Evolutionary conservation across 2,329 filamentous ascomycete species (phyloP).

Genomic region (Ustilaginoidea virens): DNA sequence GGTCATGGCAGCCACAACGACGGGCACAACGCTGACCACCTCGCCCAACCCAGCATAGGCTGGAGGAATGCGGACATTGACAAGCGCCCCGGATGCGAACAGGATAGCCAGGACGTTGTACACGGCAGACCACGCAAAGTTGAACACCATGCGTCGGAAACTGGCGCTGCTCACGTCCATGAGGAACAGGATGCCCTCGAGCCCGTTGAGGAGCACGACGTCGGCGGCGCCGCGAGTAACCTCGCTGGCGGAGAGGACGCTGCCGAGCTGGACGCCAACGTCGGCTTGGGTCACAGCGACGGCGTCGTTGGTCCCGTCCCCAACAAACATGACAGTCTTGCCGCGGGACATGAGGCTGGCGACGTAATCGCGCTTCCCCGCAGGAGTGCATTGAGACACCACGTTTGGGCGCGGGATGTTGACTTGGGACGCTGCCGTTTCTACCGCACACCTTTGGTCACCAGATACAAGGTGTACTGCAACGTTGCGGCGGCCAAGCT

Average conservation of each 20-base stretch:
- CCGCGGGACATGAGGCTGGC: constrained; percentile 16
- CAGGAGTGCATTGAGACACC: constrained; percentile 30
- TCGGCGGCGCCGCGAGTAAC: constrained; percentile 40
- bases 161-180: constrained; percentile 28
- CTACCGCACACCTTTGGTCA: constrained; percentile 33
- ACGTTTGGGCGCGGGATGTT: constrained; percentile 24
- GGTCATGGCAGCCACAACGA: constrained; percentile 25
- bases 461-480: constrained; percentile 39
- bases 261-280: constrained; percentile 43
- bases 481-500: constrained; percentile 31
- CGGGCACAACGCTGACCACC: constrained; percentile 47
- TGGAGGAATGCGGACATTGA: constrained; percentile 32
- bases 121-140: constrained; percentile 45
- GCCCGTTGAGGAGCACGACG: constrained; percentile 36
- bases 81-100: constrained; percentile 42
- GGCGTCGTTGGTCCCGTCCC: constrained; percentile 51
- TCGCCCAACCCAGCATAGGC: constrained; percentile 45
- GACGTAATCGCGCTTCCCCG: constrained; percentile 39
- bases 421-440: constrained; percentile 28
- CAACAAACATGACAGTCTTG: constrained; percentile 37
- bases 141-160: constrained; percentile 34
- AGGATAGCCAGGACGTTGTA: constrained; percentile 49
- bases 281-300: constrained; percentile 43
- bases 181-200: constrained; percentile 33
- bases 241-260: constrained; percentile 28